These are phyloP conservation scores for Clarireedia homoeocarpa DNA, from an alignment of 2,329 filamentous ascomycete species.

Conservation along the genomic window DNA sequence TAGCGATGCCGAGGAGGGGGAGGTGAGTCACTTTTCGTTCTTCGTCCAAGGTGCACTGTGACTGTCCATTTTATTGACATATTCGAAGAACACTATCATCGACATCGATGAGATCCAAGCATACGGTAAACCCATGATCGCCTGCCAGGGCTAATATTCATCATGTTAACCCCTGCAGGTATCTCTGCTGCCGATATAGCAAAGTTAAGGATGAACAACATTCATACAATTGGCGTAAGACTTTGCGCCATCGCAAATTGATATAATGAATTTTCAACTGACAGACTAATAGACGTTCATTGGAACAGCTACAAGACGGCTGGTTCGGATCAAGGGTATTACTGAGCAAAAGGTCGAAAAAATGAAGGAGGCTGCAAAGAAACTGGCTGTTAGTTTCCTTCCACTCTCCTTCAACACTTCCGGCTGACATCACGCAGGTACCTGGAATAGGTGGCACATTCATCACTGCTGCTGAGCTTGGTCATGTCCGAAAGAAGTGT, in stretches of 20 bases:
- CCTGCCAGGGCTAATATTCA: neutral
- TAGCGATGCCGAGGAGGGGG: constrained; percentile 9
- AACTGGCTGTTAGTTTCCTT: constrained; percentile 25
- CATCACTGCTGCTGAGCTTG: constrained; percentile 57
- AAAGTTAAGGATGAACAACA: constrained; percentile 55
- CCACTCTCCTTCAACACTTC: neutral
- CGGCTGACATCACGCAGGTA: constrained; percentile 36
- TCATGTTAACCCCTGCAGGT: constrained; percentile 33
- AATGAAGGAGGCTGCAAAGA: constrained; percentile 56
- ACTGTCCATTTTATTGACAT: neutral
- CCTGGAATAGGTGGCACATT: constrained; percentile 44
- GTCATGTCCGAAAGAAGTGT: constrained; percentile 53
- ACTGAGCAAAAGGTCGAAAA: constrained; percentile 65
- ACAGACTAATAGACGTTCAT: constrained; percentile 44
- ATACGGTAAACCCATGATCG: constrained; percentile 39
- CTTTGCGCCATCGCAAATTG: neutral
- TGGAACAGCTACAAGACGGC: constrained; percentile 48
- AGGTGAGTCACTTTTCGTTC: neutral
- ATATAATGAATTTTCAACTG: neutral
- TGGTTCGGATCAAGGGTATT: constrained; percentile 62
- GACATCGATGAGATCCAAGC: constrained; percentile 60
- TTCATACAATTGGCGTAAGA: constrained; percentile 54
- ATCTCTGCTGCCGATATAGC: constrained; percentile 58
- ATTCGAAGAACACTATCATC: constrained; percentile 37
- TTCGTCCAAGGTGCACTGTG: too few species aligned